These are phyloP conservation scores for Botrytis fragariae DNA, from an alignment of 2,329 filamentous ascomycete species.

Conservation along the genomic window DNA sequence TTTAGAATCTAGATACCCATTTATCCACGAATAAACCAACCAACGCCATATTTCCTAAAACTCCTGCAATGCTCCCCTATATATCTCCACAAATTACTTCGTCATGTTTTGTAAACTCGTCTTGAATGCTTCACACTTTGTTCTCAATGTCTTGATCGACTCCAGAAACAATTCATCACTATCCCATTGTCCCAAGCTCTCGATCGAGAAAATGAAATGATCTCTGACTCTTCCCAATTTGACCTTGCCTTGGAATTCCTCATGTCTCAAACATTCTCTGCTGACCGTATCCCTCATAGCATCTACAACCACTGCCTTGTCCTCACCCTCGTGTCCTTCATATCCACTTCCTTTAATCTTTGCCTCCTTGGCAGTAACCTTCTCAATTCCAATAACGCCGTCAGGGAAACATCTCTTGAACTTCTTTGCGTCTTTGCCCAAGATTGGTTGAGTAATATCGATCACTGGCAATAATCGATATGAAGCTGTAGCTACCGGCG, in stretches of 20 bases:
- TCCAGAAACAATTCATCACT: constrained; percentile 94
- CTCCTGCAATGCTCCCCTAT: constrained; percentile 34
- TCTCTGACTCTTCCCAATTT: constrained; percentile 86
- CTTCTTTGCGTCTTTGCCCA: constrained; percentile 83
- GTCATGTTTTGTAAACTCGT: constrained; percentile 67
- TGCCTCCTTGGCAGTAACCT: constrained; percentile 66
- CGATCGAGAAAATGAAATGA: constrained; percentile 95
- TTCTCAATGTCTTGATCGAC: constrained; percentile 78
- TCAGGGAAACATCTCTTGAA: constrained; percentile 85
- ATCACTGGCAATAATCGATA: constrained; percentile 91
- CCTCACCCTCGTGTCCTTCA: constrained; percentile 72
- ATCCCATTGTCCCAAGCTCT: constrained; percentile 93
- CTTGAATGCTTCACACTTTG: constrained; percentile 75
- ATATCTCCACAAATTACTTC: constrained; percentile 33
- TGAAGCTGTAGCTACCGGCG: constrained; percentile 88
- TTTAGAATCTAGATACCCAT: constrained; percentile 24
- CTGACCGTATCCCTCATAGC: constrained; percentile 94
- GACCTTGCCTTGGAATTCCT: constrained; percentile 93
- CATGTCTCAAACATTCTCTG: constrained; percentile 85
- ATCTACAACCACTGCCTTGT: constrained; percentile 83
- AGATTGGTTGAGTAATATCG: constrained; percentile 75
- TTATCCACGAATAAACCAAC: constrained; percentile 26
- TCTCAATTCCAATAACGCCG: constrained; percentile 81
- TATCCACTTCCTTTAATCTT: constrained; percentile 60
- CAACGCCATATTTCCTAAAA: constrained; percentile 35